Conservation (phyloP, 345 rosid species). For the Populus deltoides region DNA sequence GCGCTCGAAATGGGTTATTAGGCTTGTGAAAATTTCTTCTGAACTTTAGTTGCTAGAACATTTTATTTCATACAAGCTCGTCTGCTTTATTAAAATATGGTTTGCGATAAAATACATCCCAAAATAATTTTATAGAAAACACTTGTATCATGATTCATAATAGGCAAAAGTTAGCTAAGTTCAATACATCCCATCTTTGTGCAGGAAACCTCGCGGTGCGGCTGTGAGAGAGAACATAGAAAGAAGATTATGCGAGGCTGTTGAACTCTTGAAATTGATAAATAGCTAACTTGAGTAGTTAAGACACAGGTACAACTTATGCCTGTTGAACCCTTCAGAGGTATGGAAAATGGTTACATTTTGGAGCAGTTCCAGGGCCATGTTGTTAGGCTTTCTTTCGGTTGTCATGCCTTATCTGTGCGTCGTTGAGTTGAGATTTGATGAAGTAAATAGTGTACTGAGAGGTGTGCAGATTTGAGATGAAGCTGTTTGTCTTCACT, state of each 20-base stretch:
- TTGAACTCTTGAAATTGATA: conserved; percentile 50
- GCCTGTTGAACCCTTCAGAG: neutral
- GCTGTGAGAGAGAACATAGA: conserved; percentile 50
- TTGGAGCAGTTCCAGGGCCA: neutral
- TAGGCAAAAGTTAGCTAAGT: neutral
- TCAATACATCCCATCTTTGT: neutral
- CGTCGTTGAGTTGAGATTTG: neutral
- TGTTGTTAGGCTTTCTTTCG: neutral
- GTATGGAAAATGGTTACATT: neutral
- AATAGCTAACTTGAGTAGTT: neutral
- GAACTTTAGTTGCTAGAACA: conserved; percentile 2
- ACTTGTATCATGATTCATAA: neutral
- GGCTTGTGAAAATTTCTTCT: conserved; percentile 33
- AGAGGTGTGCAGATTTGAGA: neutral
- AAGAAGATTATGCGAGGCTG: conserved; percentile 57
- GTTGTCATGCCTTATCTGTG: neutral
- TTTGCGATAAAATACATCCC: neutral
- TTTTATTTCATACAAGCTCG: neutral
- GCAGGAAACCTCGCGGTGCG: conserved; percentile 49
- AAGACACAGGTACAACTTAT: neutral
- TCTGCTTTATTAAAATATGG: neutral
- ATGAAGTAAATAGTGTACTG: neutral
- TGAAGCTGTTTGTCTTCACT: neutral
- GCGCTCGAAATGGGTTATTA: conserved; percentile 52
- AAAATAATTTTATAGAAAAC: neutral